A percentile compares a stretch with the other conserved stretches of the same genome.
Conservation (phyloP, 2,329 filamentous ascomycete genomes). For the Neonectria faginata region DNA sequence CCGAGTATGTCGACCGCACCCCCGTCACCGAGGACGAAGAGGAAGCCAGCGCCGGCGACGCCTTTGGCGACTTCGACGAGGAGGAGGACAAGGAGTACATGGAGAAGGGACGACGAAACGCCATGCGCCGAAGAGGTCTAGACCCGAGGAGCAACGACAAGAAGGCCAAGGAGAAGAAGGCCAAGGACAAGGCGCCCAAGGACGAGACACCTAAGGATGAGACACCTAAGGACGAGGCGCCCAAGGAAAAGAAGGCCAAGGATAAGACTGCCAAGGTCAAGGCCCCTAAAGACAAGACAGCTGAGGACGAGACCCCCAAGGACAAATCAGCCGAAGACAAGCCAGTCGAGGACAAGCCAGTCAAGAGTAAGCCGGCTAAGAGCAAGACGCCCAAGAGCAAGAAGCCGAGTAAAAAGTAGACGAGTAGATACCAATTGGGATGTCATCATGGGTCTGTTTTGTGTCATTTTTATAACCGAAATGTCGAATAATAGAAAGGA, state of each 20-base stretch:
- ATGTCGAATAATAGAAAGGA: constrained; percentile 30
- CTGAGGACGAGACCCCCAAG: constrained; percentile 57
- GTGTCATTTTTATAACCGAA: constrained; percentile 20
- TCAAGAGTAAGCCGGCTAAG: constrained; percentile 53
- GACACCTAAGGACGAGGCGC: constrained; percentile 57
- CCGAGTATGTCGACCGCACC: constrained; percentile 73
- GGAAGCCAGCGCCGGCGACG: constrained; percentile 62
- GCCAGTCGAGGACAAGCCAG: constrained; percentile 28
- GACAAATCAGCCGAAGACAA: constrained; percentile 45
- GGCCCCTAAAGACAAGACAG: not conserved
- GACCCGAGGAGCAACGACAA: constrained; percentile 70
- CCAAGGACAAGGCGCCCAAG: constrained; percentile 17
- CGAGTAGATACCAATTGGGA: constrained; percentile 35
- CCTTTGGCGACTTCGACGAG: constrained; percentile 80
- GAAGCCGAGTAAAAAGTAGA: constrained; percentile 43
- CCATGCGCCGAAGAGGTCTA: constrained; percentile 78
- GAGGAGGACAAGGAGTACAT: constrained; percentile 79
- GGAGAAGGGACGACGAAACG: constrained; percentile 77
- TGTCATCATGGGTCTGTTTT: constrained; percentile 26
- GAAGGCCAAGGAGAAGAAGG: constrained; percentile 39
- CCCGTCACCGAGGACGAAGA: constrained; percentile 68
- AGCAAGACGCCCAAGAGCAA: constrained; percentile 52
- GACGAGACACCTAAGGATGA: constrained; percentile 7
- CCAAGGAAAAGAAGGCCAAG: constrained; percentile 27
- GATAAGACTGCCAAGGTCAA: constrained; percentile 14